phyloP scores from a whole-genome alignment of 1,284 basidiomycete genomes.

The Schizophyllum amplum region DNA sequence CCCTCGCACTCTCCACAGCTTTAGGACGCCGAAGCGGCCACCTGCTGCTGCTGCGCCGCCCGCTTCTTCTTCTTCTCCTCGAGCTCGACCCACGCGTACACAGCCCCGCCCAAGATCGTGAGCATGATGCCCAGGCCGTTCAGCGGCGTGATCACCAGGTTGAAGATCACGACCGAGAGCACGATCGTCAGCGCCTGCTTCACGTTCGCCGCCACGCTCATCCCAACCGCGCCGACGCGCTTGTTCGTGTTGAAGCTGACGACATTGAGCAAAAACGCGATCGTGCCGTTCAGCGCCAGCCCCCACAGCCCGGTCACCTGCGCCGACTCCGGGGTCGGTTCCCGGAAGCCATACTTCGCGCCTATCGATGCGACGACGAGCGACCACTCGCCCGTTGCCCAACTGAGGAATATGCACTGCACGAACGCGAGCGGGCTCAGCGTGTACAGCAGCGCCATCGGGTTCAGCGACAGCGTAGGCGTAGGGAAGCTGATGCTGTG shows the following conservation, averaged over 20 bases:
- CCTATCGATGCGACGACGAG: slow-evolving; percentile 30
- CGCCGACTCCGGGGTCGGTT: neutral
- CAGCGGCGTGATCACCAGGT: slow-evolving; percentile 68
- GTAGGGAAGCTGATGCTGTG: neutral
- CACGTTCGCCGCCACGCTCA: slow-evolving; percentile 81
- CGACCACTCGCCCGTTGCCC: slow-evolving; percentile 68
- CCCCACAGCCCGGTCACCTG: neutral
- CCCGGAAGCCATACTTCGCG: neutral
- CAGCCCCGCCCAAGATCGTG: slow-evolving; percentile 78
- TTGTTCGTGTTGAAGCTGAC: slow-evolving; percentile 91
- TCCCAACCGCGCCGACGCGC: slow-evolving; percentile 77
- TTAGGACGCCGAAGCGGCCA: too few relatives aligned
- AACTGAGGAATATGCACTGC: slow-evolving; percentile 74
- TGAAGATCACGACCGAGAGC: slow-evolving; percentile 76
- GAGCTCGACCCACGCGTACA: slow-evolving; percentile 75
- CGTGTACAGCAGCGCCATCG: slow-evolving; percentile 77
- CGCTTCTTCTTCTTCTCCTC: slow-evolving; percentile 35
- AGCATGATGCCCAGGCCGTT: slow-evolving; percentile 78
- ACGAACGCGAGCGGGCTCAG: slow-evolving; percentile 86
- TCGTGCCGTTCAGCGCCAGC: slow-evolving; percentile 68
- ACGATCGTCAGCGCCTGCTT: slow-evolving; percentile 94
- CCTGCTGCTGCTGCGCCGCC: too few relatives aligned
- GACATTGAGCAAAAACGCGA: slow-evolving; percentile 88
- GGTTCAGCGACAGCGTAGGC: slow-evolving; percentile 27
- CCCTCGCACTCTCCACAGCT: neutral